phyloP scores from a whole-genome alignment of 2,329 filamentous ascomycete species.

The Xylaria digitata region DNA sequence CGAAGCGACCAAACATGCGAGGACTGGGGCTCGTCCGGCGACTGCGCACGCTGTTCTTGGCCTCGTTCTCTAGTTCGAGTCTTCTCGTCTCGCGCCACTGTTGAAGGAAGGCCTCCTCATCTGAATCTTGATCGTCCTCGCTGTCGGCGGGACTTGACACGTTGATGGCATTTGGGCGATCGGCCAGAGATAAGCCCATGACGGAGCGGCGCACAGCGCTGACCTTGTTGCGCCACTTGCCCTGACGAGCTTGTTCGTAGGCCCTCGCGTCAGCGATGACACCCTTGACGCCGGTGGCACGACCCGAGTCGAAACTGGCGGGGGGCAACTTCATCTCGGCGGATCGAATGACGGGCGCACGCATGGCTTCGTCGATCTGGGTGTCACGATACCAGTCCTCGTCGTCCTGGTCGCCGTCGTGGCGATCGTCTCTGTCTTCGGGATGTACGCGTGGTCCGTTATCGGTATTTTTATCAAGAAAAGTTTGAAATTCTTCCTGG shows the following conservation, averaged over 20 bases:
- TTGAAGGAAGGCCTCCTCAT: conserved; percentile 84
- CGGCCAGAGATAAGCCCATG: conserved; percentile 60
- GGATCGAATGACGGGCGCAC: conserved; percentile 65
- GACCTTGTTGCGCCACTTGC: conserved; percentile 65
- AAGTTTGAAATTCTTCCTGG: conserved; percentile 74
- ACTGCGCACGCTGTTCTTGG: conserved; percentile 65
- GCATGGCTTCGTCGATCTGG: conserved; percentile 73
- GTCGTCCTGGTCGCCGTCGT: conserved; percentile 62
- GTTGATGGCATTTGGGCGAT: conserved; percentile 46
- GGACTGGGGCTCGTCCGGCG: conserved; percentile 81
- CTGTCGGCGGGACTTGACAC: conserved; percentile 54
- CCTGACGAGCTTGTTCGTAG: conserved; percentile 74
- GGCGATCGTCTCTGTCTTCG: conserved; percentile 66
- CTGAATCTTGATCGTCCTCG: conserved; percentile 64
- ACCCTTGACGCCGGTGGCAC: conserved; percentile 84
- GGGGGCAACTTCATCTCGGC: conserved; percentile 70
- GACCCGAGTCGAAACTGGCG: conserved; percentile 71
- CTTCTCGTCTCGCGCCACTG: conserved; percentile 86
- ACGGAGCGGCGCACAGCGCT: conserved; percentile 66
- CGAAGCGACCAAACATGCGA: conserved; percentile 80
- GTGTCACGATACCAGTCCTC: conserved; percentile 65
- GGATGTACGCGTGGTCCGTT: conserved; percentile 62
- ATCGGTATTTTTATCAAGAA: conserved; percentile 67
- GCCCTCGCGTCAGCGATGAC: conserved; percentile 86
- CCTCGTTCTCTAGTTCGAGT: conserved; percentile 77